Evolutionary conservation across 495 filamentous ascomycete genomes (phyloP).

Genomic region (Penicillium lagena): DNA sequence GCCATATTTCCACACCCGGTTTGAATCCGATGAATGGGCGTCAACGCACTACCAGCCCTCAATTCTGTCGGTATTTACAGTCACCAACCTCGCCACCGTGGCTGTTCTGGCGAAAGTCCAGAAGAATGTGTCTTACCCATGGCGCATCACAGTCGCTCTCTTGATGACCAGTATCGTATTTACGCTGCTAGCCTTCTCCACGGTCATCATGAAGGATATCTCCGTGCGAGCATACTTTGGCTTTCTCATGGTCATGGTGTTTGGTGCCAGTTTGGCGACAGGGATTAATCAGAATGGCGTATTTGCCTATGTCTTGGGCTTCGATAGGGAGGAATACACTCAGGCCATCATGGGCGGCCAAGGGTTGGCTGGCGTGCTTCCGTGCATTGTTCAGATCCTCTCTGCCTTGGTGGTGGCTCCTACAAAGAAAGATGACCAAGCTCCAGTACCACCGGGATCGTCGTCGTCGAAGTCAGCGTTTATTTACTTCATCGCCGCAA

Average conservation of each 20-base stretch:
- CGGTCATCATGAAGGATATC: conserved; percentile 53
- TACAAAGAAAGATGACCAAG: conserved; percentile 3
- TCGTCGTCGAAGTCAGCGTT: conserved; percentile 67
- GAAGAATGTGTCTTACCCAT: conserved; percentile 72
- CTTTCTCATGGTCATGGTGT: conserved; percentile 82
- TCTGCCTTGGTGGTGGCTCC: conserved; percentile 65
- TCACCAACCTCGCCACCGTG: conserved; percentile 70
- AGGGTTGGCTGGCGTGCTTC: conserved; percentile 85
- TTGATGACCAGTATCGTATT: conserved; percentile 68
- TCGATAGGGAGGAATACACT: conserved; percentile 78
- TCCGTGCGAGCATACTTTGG: conserved; percentile 62
- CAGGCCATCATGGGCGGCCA: conserved; percentile 97
- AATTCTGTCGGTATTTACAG: conserved; percentile 77
- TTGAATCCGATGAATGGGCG: conserved; percentile 62
- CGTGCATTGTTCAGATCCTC: conserved; percentile 75
- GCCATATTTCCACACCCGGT: conserved; percentile 86
- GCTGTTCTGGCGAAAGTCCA: conserved; percentile 74
- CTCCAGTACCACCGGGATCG: conserved; percentile 24
- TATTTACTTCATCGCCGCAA: conserved; percentile 86
- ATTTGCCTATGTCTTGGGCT: conserved; percentile 84
- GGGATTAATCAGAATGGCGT: conserved; percentile 91
- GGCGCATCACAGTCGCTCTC: conserved; percentile 69
- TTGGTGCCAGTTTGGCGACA: conserved; percentile 64
- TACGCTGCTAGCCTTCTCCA: conserved; percentile 72
- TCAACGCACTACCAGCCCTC: conserved; percentile 77